Conservation (phyloP, 768 basidiomycete genomes). For the Udeniomyces megalosporus region DNA sequence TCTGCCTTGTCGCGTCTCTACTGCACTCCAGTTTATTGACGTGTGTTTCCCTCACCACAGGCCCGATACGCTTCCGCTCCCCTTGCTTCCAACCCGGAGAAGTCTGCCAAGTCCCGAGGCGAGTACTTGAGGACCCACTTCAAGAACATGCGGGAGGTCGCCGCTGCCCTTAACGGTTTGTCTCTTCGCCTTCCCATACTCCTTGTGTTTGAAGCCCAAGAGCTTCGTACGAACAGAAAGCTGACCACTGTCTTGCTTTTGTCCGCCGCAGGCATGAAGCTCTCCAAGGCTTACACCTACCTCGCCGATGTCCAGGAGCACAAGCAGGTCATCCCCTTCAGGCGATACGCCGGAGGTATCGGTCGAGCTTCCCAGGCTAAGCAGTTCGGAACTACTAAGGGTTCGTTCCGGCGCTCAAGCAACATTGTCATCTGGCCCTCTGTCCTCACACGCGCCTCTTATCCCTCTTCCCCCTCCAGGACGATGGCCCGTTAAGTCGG, state of each 20-base stretch:
- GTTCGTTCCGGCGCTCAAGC: slow-evolving; percentile 36
- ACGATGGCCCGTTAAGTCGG: slow-evolving; percentile 99
- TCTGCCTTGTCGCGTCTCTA: too few species aligned
- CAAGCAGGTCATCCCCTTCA: slow-evolving; percentile 93
- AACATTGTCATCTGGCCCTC: too few species aligned
- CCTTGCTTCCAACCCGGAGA: slow-evolving; percentile 82
- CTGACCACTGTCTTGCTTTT: slow-evolving; percentile 3
- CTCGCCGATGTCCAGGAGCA: slow-evolving; percentile 87
- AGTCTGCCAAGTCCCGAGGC: slow-evolving; percentile 81
- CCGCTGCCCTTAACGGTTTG: slow-evolving; percentile 76
- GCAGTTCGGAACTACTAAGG: slow-evolving; percentile 91
- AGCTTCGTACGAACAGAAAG: slow-evolving; percentile 11
- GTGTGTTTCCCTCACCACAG: slow-evolving; percentile 4
- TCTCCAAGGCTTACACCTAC: slow-evolving; percentile 89
- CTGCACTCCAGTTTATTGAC: not conserved
- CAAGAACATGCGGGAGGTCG: slow-evolving; percentile 99
- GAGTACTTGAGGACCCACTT: slow-evolving; percentile 98
- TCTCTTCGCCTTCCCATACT: slow-evolving; percentile 17
- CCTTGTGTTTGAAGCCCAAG: not conserved
- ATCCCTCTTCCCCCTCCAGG: slow-evolving; percentile 38
- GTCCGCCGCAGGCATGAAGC: slow-evolving; percentile 56
- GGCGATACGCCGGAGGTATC: slow-evolving; percentile 86
- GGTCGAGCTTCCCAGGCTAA: slow-evolving; percentile 89
- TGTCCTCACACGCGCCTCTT: not conserved
- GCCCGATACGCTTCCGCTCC: slow-evolving; percentile 89